Base-by-base conservation (phyloP, 2,329 filamentous ascomycete species). In the Colletotrichum sojae region DNA sequence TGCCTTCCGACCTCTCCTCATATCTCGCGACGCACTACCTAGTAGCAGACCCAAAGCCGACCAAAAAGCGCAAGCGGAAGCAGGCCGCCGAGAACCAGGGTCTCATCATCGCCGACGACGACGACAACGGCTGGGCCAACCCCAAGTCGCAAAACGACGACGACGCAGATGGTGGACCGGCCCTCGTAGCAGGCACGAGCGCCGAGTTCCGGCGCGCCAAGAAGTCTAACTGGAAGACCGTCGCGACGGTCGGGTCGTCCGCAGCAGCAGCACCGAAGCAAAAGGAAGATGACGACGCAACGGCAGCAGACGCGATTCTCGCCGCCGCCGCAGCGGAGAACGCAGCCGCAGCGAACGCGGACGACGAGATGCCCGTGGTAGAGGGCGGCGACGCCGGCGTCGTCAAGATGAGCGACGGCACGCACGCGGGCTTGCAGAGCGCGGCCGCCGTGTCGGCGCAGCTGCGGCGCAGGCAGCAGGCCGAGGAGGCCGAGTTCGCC, bases 1-100 rank as follows among this genome's bases (percentile, higher is more conserved):
- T 89, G 87, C 81, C 87, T 51, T 83, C 84, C 70, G 86, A 89
- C 73, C 87, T 98, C 73, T 91, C 94, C 67, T 90, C 91, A 76
- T 99, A 98, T 77, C 89, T 99, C 43, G 95, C 95, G 45, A 92
- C 94, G 71, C 96, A 94, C 80, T 99, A 99, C 79, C 90, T 99
- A 57, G 83, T 86, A 63, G 83, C 87, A 48, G 86, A 89, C 70
- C 80, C 84, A 6, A 89, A 88, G 71, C 85, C 87, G 18, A 48
- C 57, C 52, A 91, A 91, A 76, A 91, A 91, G 77, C 85, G 88
- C 70, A 92, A 91, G 81, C 86, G 88, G 75, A 91, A 90, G 78
- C 80, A 85, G 66, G 75, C 79, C 59, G 71, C 79, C 58, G 78
- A 80, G 45, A 73, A 75, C 53, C 81, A 84, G 31, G 88, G 89